These are phyloP conservation scores for Sporothrix luriei DNA, from an alignment of 2,329 filamentous ascomycete genomes.

Conservation along the genomic window DNA sequence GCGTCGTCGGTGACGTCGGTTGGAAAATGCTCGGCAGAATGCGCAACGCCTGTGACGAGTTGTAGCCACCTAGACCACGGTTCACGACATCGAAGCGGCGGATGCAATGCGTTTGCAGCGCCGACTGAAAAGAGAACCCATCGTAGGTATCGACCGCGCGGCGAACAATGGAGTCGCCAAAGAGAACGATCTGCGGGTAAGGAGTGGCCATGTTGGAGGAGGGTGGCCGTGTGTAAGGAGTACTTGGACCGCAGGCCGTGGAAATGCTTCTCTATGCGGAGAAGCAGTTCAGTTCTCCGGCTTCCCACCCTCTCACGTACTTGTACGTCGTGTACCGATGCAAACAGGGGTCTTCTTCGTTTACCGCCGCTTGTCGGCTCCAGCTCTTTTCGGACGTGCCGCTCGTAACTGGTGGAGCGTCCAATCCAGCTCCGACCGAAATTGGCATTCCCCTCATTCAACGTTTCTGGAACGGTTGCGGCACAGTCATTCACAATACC, in stretches of 20 bases:
- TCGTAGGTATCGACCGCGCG: not conserved
- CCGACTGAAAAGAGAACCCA: not conserved
- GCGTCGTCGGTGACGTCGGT: not conserved
- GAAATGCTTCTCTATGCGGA: not conserved
- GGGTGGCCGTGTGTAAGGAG: no score
- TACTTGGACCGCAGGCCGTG: not conserved
- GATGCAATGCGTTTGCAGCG: not conserved
- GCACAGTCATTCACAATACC: no score
- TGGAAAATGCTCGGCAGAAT: not conserved
- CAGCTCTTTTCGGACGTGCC: not conserved
- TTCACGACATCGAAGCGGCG: not conserved
- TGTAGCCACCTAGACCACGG: not conserved
- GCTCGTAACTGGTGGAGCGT: not conserved
- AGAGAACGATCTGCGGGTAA: not conserved
- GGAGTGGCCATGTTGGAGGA: not conserved
- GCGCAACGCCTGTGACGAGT: not conserved
- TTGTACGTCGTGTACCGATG: not conserved
- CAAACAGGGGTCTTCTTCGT: not conserved
- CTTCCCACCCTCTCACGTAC: not conserved
- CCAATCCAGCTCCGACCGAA: no score
- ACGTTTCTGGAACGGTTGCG: no score
- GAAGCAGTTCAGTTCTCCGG: not conserved
- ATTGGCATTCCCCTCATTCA: no score
- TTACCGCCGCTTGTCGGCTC: not conserved
- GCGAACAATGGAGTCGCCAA: slow-evolving; percentile 1